These are phyloP conservation scores for Trichosporon faecale DNA, from an alignment of 1,284 basidiomycete species.

Conservation along the genomic window DNA sequence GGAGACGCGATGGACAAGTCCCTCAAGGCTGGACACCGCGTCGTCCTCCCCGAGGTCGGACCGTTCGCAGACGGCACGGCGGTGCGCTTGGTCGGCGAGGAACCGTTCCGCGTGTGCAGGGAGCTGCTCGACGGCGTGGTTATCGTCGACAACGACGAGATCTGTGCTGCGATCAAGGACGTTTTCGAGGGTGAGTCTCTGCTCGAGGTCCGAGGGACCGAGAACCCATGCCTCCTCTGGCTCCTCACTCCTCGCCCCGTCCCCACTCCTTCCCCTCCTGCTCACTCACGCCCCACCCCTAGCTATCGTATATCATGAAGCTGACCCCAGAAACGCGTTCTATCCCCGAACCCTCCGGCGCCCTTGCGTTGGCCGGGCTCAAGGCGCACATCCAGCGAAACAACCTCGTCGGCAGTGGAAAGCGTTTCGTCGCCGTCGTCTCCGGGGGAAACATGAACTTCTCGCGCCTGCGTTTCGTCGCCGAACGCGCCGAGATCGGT, in stretches of 20 bases:
- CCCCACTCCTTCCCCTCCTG: too few species aligned
- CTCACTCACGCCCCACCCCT: too few species aligned
- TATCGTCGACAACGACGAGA: conserved; percentile 88
- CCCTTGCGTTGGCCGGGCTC: conserved; percentile 84
- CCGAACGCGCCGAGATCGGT: conserved; percentile 94
- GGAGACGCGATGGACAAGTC: conserved; percentile 89
- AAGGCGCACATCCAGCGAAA: conserved; percentile 84
- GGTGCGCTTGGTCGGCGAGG: conserved; percentile 92
- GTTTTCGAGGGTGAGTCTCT: conserved; percentile 80
- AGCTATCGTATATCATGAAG: too few species aligned
- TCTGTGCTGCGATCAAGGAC: conserved; percentile 98
- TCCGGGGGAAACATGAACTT: conserved; percentile 99
- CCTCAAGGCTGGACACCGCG: conserved; percentile 70
- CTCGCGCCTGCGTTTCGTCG: conserved; percentile 89
- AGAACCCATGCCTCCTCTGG: too few species aligned
- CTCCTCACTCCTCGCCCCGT: too few species aligned
- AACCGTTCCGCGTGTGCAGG: conserved; percentile 89
- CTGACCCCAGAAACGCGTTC: conserved; percentile 74
- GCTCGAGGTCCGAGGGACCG: background rate
- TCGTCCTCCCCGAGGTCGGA: conserved; percentile 84
- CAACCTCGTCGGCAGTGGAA: conserved; percentile 73
- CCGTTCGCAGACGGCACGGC: conserved; percentile 99
- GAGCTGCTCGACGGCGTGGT: conserved; percentile 80
- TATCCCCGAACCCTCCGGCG: conserved; percentile 95
- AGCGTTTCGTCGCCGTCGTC: conserved; percentile 85